Percentiles rank a stretch among this genome's conserved stretches.
phyloP scores from a whole-genome alignment of 805 yeast genomes.

The Sugiyamaella floridensis region DNA sequence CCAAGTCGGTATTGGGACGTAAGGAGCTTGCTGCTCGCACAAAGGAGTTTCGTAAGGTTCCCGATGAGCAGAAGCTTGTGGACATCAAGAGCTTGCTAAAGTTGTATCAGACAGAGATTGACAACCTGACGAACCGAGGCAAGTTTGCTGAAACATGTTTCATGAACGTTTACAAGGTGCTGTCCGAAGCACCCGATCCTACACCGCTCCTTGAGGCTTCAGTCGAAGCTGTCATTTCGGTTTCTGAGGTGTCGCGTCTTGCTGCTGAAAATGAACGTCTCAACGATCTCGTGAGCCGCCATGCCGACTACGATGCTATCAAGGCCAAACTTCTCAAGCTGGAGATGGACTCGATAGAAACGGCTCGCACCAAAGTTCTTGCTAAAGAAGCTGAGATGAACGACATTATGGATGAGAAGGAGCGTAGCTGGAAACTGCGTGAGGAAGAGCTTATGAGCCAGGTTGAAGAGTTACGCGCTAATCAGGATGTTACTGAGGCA shows the following conservation, averaged over 20 bases:
- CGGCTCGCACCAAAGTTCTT: conserved; percentile 45
- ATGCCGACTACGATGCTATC: conserved; percentile 73
- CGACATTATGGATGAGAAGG: conserved; percentile 65
- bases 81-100: conserved; percentile 62
- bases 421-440: conserved; percentile 57
- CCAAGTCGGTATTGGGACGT: conserved; percentile 58
- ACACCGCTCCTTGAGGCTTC: conserved; percentile 68
- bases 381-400: conserved; percentile 71
- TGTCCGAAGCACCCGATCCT: conserved; percentile 94
- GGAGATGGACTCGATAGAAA: conserved; percentile 56
- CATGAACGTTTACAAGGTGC: conserved; percentile 62
- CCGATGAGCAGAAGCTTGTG: conserved; percentile 56
- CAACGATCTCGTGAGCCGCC: conserved; percentile 49
- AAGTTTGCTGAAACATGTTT: conserved; percentile 68
- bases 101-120: conserved; percentile 83
- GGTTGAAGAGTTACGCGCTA: conserved; percentile 48
- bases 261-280: conserved; percentile 41
- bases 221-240: conserved; percentile 52
- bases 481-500: conserved; percentile 57
- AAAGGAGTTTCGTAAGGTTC: conserved; percentile 72
- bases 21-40: conserved; percentile 76
- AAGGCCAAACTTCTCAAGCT: conserved; percentile 52
- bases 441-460: conserved; percentile 48
- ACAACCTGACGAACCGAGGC: conserved; percentile 67
- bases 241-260: conserved; percentile 46